Evolutionary conservation across 768 basidiomycete species (phyloP).

Genomic region (Leucocoprinus birnbaumii): DNA sequence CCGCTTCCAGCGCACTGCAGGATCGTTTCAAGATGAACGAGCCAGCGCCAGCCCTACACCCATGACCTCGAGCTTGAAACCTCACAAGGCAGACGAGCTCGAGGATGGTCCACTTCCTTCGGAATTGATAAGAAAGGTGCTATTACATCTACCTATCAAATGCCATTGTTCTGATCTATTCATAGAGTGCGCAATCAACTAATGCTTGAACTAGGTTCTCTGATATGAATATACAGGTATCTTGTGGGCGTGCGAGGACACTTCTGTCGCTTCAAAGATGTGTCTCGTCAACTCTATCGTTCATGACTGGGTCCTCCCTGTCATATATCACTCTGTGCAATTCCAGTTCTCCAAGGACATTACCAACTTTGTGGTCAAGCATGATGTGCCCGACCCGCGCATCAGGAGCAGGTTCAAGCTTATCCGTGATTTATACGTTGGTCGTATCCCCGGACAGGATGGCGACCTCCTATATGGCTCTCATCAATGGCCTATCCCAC

Average conservation of each 20-base stretch:
- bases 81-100: neutral
- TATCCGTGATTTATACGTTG: slow-evolving; percentile 31
- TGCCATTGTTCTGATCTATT: neutral
- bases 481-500: slow-evolving; percentile 26
- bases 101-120: neutral
- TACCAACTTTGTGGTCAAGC: slow-evolving; percentile 14
- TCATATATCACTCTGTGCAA: slow-evolving; percentile 19
- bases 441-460: slow-evolving; percentile 12
- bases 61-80: too few species aligned
- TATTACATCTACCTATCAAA: neutral
- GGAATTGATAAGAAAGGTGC: neutral
- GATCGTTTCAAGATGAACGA: neutral
- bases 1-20: neutral
- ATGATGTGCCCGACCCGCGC: slow-evolving; percentile 19
- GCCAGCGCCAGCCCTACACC: neutral
- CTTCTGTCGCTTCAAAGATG: neutral
- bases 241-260: slow-evolving; percentile 14
- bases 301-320: slow-evolving; percentile 16
- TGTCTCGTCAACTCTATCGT: slow-evolving; percentile 7
- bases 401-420: slow-evolving; percentile 17
- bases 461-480: slow-evolving; percentile 29
- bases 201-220: neutral
- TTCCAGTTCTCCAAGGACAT: slow-evolving; percentile 13
- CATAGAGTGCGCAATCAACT: neutral
- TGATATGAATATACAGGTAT: slow-evolving; percentile 14